These are phyloP conservation scores for Polygonum maritimum DNA, from an alignment of 148 eudicot species.

Conservation along the genomic window DNA sequence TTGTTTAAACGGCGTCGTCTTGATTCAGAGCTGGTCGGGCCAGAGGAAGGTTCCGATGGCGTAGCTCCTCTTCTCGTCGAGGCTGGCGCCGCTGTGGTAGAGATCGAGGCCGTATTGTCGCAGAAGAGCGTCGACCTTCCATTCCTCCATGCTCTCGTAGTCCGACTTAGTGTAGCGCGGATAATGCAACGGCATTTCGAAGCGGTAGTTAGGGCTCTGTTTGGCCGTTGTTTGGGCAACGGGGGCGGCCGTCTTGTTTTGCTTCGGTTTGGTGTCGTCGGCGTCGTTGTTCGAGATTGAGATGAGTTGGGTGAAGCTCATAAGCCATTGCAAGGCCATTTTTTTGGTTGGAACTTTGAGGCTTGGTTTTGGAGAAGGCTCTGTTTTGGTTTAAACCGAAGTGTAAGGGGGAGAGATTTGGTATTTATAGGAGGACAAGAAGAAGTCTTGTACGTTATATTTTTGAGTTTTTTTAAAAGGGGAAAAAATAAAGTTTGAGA, in stretches of 20 bases:
- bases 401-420: not conserved
- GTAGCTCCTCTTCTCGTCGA: not conserved
- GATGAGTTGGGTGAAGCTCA: not conserved
- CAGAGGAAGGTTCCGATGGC: conserved; percentile 2
- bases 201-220: not conserved
- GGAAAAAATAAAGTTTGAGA: not conserved
- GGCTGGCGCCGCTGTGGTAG: not conserved
- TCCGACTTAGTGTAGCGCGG: not conserved
- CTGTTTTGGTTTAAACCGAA: not conserved
- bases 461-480: not conserved
- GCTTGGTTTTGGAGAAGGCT: not conserved
- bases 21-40: not conserved
- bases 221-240: not conserved
- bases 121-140: not conserved
- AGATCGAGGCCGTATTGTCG: not conserved
- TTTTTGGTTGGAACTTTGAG: not conserved
- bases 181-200: not conserved
- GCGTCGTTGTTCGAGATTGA: not conserved
- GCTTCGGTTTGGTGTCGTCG: not conserved
- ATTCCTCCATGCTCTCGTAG: not conserved
- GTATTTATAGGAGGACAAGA: not conserved
- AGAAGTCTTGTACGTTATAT: not conserved
- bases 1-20: no score
- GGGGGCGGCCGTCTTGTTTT: not conserved
- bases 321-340: not conserved